A percentile compares a stretch with the other conserved stretches of the same genome.
Conservation (phyloP, 192 early-diverging fungal genomes). For the Mortierella claussenii region DNA sequence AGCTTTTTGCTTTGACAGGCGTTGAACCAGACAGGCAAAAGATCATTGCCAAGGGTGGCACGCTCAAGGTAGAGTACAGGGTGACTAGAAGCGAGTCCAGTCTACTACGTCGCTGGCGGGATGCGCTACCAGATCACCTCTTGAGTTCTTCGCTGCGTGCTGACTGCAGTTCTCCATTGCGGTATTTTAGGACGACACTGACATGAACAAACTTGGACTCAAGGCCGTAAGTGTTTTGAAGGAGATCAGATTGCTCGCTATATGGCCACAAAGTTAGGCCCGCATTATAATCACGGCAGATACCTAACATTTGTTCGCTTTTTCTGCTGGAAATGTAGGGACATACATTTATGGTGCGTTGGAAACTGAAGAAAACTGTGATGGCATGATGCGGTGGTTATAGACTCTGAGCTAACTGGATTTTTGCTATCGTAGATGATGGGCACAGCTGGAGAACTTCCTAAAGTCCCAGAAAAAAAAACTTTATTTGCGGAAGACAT, state of each 20-base stretch:
- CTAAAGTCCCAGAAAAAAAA: conserved; percentile 78
- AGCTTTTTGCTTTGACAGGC: conserved; percentile 90
- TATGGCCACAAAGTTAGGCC: not conserved
- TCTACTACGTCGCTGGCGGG: too few species aligned
- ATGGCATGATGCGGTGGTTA: too few species aligned
- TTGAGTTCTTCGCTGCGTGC: too few species aligned
- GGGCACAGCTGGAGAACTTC: conserved; percentile 95
- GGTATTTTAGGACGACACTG: conserved; percentile 74
- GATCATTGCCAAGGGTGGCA: conserved; percentile 92
- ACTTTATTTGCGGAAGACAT: conserved; percentile 92
- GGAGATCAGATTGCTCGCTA: too few species aligned
- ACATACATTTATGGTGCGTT: conserved; percentile 41
- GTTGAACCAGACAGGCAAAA: conserved; percentile 95
- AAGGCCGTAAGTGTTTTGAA: conserved; percentile 71
- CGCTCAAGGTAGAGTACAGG: conserved; percentile 87
- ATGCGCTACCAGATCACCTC: too few species aligned
- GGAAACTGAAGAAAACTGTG: too few species aligned
- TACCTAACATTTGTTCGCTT: not conserved
- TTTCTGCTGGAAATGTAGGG: conserved; percentile 28
- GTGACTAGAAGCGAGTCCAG: too few species aligned
- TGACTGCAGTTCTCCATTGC: too few species aligned
- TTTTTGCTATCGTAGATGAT: conserved; percentile 75
- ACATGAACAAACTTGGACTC: conserved; percentile 75
- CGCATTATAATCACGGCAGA: not conserved
- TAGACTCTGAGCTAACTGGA: too few species aligned